Base-by-base conservation (phyloP, 2,329 filamentous ascomycete genomes). In the Plectosphaerella cucumerina region DNA sequence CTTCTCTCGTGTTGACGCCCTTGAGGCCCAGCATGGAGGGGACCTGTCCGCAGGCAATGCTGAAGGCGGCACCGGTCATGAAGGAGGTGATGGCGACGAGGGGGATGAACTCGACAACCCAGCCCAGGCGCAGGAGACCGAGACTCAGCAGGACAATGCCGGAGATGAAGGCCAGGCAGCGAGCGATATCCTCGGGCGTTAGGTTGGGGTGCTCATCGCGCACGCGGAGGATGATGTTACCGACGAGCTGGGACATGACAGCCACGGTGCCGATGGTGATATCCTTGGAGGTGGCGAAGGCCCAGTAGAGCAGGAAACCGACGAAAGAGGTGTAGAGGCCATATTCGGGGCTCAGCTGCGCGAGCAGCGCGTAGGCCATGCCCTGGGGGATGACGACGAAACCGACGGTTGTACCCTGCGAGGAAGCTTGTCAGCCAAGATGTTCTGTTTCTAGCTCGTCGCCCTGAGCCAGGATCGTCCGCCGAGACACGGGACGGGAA, bases 321-420 rank as follows among this genome's bases (percentile, higher is more conserved):
- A 90, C 87, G 62, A 93, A 93, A 0, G 88, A 91, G 0, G 89
- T 89, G 68, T 93, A 93, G 0, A 93, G 73, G 34, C 89, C 89
- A 60, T 81, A 92, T 58, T 90, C 78, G 3, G 84, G 77, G 0
- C 77, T 75, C 15, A 93, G 72, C 41, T 83, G 73, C 21, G 89
- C 89, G 20, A 93, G 74, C 33, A 84, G 71, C 12, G 89, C 87
- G 63, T 93, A 93, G 1, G 88, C 87, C 85, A 92, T 88, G 51
- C 85, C 84, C 68, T 92, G 89, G 5, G 88, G 88, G 44, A 91
- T 84, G 23, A 91, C 86, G 12, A 91, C 87, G 47, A 86, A 79
- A 39, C 87, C 87, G 42, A 89, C 83, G 3, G 86, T 89, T 53
- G 88, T 60, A 50, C 68, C 69, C 59, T 37, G 5, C 5, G 34